Evolutionary conservation across 2,329 filamentous ascomycete genomes (phyloP).

Genomic region (Trematosphaeria pertusa): DNA sequence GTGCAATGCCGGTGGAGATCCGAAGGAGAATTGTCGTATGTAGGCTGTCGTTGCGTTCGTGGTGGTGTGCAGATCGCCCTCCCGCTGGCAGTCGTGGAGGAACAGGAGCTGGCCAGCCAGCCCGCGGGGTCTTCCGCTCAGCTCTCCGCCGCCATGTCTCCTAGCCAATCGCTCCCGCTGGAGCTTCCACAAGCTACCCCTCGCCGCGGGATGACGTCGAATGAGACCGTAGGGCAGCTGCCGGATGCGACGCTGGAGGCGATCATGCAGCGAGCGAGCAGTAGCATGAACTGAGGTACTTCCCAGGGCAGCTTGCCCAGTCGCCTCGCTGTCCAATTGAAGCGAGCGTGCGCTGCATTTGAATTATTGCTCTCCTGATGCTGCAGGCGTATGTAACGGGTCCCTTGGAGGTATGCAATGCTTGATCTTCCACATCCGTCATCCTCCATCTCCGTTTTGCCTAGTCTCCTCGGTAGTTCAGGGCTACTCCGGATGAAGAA

Average conservation of each 20-base stretch:
- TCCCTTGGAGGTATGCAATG: no score
- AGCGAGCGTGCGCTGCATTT: background rate
- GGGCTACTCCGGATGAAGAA: no score
- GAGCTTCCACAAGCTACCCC: background rate
- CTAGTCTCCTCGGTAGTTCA: no score
- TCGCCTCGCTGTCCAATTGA: background rate
- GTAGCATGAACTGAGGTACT: background rate
- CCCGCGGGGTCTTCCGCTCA: constrained; percentile 1
- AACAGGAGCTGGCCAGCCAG: background rate
- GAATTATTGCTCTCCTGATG: background rate
- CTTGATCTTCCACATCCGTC: no score
- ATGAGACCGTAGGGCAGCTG: no score
- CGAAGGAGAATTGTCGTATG: constrained; percentile 3
- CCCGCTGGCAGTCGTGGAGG: background rate
- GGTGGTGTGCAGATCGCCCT: background rate
- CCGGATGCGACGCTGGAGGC: no score
- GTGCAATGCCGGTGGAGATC: constrained; percentile 12
- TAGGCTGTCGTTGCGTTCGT: background rate
- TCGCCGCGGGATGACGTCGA: background rate
- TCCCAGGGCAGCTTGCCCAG: background rate
- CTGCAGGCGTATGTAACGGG: background rate
- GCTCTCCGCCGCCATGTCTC: background rate
- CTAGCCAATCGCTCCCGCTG: constrained; percentile 2
- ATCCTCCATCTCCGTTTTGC: no score
- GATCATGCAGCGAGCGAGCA: no score